Evolutionary conservation across 1,139 yeast genomes (phyloP).

Genomic region (Pichia sp.): DNA sequence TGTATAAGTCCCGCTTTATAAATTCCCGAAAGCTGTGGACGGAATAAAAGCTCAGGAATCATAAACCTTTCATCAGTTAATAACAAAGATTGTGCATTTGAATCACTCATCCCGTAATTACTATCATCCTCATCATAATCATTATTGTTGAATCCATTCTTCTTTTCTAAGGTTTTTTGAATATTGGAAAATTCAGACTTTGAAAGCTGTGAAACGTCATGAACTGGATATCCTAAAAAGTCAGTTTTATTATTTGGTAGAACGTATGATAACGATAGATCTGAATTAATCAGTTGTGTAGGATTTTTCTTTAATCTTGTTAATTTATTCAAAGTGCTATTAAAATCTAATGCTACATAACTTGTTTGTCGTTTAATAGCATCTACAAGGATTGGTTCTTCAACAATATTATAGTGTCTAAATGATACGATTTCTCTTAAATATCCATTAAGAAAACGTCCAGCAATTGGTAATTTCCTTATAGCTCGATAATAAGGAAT

Average conservation of each 20-base stretch:
- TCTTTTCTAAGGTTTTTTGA: constrained; percentile 5
- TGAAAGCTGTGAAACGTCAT: constrained; percentile 24
- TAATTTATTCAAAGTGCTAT: constrained; percentile 43
- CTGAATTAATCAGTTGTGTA: constrained; percentile 11
- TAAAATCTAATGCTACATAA: constrained; percentile 66
- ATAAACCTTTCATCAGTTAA: constrained; percentile 81
- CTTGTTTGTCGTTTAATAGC: constrained; percentile 79
- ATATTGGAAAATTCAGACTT: constrained; percentile 5
- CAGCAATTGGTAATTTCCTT: constrained; percentile 74
- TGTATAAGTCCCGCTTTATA: constrained; percentile 69
- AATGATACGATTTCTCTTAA: constrained; percentile 80
- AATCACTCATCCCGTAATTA: no score
- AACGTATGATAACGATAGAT: constrained; percentile 54
- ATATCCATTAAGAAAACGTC: constrained; percentile 75
- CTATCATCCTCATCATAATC: no score
- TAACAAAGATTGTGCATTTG: constrained; percentile 46
- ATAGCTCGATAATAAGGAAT: constrained; percentile 74
- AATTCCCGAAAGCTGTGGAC: constrained; percentile 79
- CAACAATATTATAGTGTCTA: constrained; percentile 89
- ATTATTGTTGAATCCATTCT: no score
- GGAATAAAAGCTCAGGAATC: constrained; percentile 80
- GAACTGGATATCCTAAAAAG: constrained; percentile 54
- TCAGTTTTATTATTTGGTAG: constrained; percentile 85
- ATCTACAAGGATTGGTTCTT: constrained; percentile 80
- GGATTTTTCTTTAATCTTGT: constrained; percentile 25